These are phyloP conservation scores for Saksenaea oblongispora DNA, from an alignment of 371 early-diverging fungal species.

Conservation along the genomic window DNA sequence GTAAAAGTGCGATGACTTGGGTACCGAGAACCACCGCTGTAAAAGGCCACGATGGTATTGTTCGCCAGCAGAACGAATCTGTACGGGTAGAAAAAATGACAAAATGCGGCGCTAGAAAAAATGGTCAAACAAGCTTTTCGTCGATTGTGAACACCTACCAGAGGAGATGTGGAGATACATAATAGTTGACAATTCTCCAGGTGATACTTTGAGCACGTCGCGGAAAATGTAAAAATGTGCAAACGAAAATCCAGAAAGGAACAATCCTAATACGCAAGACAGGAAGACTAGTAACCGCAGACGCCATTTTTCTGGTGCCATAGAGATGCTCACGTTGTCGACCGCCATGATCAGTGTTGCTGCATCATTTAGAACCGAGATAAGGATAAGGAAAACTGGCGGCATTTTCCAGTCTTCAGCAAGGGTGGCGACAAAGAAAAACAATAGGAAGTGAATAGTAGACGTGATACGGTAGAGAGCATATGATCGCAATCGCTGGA, in stretches of 20 bases:
- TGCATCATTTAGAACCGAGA: constrained; percentile 86
- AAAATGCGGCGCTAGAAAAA: constrained; percentile 80
- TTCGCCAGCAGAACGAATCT: constrained; percentile 86
- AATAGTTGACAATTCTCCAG: constrained; percentile 65
- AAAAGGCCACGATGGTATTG: constrained; percentile 79
- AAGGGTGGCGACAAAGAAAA: constrained; percentile 88
- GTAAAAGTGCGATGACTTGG: constrained; percentile 88
- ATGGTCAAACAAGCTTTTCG: neutral
- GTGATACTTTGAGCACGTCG: constrained; percentile 52
- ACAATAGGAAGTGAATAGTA: constrained; percentile 88
- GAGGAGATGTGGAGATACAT: constrained; percentile 93
- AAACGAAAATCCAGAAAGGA: constrained; percentile 77
- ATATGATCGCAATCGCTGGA: constrained; percentile 89
- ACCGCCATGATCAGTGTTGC: constrained; percentile 92
- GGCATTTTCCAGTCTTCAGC: constrained; percentile 84
- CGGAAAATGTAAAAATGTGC: constrained; percentile 80
- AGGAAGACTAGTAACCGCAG: constrained; percentile 82
- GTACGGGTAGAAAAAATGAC: constrained; percentile 95
- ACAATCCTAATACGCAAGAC: constrained; percentile 74
- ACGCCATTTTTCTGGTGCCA: constrained; percentile 86
- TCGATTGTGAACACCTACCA: constrained; percentile 26
- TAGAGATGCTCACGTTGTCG: constrained; percentile 85
- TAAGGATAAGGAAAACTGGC: constrained; percentile 81
- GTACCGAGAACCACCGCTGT: constrained; percentile 84
- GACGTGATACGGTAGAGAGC: constrained; percentile 91